These are phyloP conservation scores for Fraxinus albicans DNA, from an alignment of 305 asterid species.

Conservation along the genomic window DNA sequence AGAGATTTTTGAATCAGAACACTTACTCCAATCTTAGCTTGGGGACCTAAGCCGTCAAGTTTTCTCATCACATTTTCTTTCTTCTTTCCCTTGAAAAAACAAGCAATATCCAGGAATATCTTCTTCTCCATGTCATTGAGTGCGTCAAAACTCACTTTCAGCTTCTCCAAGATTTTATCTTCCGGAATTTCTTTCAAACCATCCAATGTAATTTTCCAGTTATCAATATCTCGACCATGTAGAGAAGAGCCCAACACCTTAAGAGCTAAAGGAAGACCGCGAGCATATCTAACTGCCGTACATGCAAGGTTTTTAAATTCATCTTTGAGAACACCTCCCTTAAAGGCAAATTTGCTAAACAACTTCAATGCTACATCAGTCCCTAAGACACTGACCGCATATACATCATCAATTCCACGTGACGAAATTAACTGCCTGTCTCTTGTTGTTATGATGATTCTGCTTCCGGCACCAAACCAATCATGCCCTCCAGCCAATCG, in stretches of 20 bases:
- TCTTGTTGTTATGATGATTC: no score
- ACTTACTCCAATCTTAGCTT: conserved; percentile 4
- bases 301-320: no score
- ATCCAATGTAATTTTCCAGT: conserved; percentile 12
- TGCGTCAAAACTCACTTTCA: conserved; percentile 21
- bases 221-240: not conserved
- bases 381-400: no score
- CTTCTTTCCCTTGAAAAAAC: conserved; percentile 15
- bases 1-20: conserved; percentile 17
- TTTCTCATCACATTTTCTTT: conserved; percentile 3
- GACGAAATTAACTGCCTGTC: no score
- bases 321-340: no score
- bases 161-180: conserved; percentile 3
- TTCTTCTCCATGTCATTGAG: conserved; percentile 13
- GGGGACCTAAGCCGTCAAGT: conserved; percentile 1
- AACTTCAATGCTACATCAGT: no score
- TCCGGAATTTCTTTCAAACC: conserved; percentile 9
- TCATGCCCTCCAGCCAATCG: no score
- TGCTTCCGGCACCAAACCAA: no score
- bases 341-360: no score
- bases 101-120: conserved; percentile 27
- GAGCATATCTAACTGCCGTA: not conserved
- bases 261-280: conserved; percentile 22
- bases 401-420: no score
- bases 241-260: conserved; percentile 16